phyloP scores from a whole-genome alignment of 768 basidiomycete species.

The Boletus rex-veris region DNA sequence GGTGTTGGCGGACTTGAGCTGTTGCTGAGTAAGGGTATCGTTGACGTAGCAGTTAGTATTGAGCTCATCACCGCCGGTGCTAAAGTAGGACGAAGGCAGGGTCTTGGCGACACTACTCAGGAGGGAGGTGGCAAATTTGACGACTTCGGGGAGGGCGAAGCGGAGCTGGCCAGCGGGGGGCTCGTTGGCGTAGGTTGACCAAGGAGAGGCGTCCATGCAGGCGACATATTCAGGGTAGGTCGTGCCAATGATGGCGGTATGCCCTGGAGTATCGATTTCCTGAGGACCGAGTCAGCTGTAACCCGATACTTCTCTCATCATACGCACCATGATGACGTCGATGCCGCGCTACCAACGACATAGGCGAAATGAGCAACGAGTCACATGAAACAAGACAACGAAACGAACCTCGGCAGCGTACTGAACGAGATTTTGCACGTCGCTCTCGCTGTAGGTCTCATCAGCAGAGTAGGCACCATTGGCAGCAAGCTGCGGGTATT shows the following conservation, averaged over 20 bases:
- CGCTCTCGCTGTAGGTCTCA: slow-evolving; percentile 49
- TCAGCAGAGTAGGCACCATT: slow-evolving; percentile 64
- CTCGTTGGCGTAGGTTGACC: slow-evolving; percentile 61
- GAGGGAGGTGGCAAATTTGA: slow-evolving; percentile 55
- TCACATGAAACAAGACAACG: neutral
- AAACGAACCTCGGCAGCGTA: slow-evolving; percentile 71
- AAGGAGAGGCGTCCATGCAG: slow-evolving; percentile 55
- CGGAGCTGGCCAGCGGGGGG: slow-evolving; percentile 84
- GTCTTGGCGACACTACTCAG: slow-evolving; percentile 50
- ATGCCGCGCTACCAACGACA: slow-evolving; percentile 53
- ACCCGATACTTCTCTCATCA: neutral
- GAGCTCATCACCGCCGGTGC: slow-evolving; percentile 82
- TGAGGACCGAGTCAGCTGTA: slow-evolving; percentile 18
- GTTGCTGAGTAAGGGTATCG: slow-evolving; percentile 56
- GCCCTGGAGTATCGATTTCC: slow-evolving; percentile 86
- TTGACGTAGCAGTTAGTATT: slow-evolving; percentile 63
- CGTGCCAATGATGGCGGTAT: slow-evolving; percentile 61
- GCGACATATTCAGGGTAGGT: slow-evolving; percentile 75
- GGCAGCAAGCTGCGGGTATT: slow-evolving; percentile 54
- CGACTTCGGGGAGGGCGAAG: slow-evolving; percentile 56
- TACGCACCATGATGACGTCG: slow-evolving; percentile 54
- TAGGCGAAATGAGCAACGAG: neutral
- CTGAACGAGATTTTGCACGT: slow-evolving; percentile 56
- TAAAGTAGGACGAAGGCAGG: slow-evolving; percentile 60
- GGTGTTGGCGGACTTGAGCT: slow-evolving; percentile 46